Evolutionary conservation across 371 early-diverging fungal species (phyloP), one percentile per base, ranked within the genome.

Genomic region (Encephalitozoon romaleae): DNA sequence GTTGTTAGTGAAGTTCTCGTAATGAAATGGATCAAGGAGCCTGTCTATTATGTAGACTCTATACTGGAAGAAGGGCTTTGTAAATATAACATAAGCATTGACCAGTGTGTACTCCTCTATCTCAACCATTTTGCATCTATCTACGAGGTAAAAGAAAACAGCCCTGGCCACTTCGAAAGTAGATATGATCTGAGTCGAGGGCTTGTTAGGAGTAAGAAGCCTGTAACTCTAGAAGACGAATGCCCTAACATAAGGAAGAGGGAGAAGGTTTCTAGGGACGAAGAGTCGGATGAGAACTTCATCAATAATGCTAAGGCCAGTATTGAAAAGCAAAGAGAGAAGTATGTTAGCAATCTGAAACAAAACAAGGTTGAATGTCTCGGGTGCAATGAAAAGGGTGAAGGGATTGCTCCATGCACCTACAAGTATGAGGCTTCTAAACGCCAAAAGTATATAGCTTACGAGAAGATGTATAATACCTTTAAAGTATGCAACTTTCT

Each of bases 1-100:
- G 66, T 76, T 55, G 43, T 72, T 49, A 66, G 69, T 15, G 76
- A 76, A 18, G 63, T 38, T 30, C 47, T 80, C 41, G 51, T 47
- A 11, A 12, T 80, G 23, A 74, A 80, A 51, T 55, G 76, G 15
- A 73, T 51, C 32, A 59, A 59, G 59, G 59, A 59, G 59, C 32
- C 59, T 9, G 59, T 34, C 4, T 12, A 59, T 34, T 30, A 34
- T 3, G 34, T 59, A 15, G 38, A 38, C 11, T 15, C 15, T 34
- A 38, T 59, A n/a, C 28, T 34, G 30, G 59, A 32, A 34, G 38
- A 38, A 34, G 38, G 30, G 59, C 28, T 59, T 11, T 34, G 38
- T 15, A n/a, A n/a, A 5, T 59, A 59, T 18, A 18, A 18, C 5
- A 34, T 59, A 21, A 32, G 34, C 38, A 38, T 59, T 30, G 59